Conservation (phyloP, 202 grass and related monocot species). For the Bolboschoenoplectus hybrid region DNA sequence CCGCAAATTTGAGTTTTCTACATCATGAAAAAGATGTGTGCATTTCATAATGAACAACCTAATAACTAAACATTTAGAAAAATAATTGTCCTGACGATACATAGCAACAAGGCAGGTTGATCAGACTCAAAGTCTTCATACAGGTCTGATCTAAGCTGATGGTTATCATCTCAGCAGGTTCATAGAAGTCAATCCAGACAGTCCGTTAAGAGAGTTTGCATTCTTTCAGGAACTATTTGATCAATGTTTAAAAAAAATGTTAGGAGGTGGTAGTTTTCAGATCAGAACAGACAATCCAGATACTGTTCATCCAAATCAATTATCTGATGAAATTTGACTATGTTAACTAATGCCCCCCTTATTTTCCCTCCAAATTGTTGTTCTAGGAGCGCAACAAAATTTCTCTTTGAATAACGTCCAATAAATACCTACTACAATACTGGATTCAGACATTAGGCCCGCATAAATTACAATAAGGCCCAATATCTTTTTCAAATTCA, state of each 20-base stretch:
- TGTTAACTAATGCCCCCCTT: background rate
- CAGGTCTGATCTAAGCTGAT: no score
- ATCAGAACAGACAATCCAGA: background rate
- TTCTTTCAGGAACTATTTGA: no score
- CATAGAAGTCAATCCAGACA: no score
- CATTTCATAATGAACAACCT: background rate
- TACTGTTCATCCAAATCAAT: background rate
- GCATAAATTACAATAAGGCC: background rate
- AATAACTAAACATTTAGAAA: no score
- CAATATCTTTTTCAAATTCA: background rate
- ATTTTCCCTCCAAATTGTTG: background rate
- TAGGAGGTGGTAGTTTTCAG: no score
- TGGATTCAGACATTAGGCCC: constrained; percentile 11
- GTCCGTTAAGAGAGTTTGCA: no score
- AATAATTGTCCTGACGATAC: no score
- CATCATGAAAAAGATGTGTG: background rate
- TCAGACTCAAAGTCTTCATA: no score
- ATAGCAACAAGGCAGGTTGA: no score
- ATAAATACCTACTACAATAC: background rate
- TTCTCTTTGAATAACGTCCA: background rate
- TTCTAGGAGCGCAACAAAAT: background rate
- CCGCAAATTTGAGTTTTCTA: background rate
- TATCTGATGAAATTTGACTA: background rate
- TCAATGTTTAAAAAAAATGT: no score
- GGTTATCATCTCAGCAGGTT: no score